A percentile compares a stretch with the other conserved stretches of the same genome.
These are phyloP conservation scores for Salvia rosmarinus DNA, from an alignment of 257 asterid species.

Conservation along the genomic window DNA sequence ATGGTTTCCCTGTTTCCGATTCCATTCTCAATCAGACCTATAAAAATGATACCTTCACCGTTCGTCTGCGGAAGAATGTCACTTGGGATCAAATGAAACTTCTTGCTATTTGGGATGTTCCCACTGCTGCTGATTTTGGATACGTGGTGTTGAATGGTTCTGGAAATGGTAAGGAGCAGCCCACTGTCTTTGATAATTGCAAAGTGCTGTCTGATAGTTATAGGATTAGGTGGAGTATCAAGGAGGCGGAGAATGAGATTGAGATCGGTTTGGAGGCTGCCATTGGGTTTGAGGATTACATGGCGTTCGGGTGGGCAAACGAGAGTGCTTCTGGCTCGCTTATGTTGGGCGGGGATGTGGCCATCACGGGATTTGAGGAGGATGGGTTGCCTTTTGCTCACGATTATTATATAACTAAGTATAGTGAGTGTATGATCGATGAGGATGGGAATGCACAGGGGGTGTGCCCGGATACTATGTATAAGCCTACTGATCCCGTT, in stretches of 20 bases:
- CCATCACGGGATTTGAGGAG: slow-evolving; percentile 75
- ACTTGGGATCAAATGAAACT: slow-evolving; percentile 84
- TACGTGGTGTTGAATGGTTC: slow-evolving; percentile 59
- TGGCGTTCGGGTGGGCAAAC: slow-evolving; percentile 98
- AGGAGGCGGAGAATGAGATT: slow-evolving; percentile 45
- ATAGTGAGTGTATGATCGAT: slow-evolving; percentile 73
- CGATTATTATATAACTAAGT: slow-evolving; percentile 78
- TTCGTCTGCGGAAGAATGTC: slow-evolving; percentile 60
- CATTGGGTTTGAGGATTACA: slow-evolving; percentile 61
- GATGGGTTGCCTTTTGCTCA: slow-evolving; percentile 78
- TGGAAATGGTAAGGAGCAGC: slow-evolving; percentile 38
- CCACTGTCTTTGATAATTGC: slow-evolving; percentile 76
- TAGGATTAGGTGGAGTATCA: slow-evolving; percentile 81
- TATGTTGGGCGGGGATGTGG: slow-evolving; percentile 93
- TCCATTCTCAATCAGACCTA: slow-evolving; percentile 64
- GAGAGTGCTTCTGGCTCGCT: slow-evolving; percentile 62
- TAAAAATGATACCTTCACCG: slow-evolving; percentile 69
- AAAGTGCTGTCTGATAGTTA: slow-evolving; percentile 63
- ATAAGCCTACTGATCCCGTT: slow-evolving; percentile 47
- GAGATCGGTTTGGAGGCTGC: slow-evolving; percentile 95
- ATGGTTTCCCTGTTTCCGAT: slow-evolving; percentile 74
- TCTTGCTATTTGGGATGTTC: slow-evolving; percentile 79
- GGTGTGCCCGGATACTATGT: slow-evolving; percentile 83
- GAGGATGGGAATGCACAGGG: slow-evolving; percentile 71
- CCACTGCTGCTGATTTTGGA: slow-evolving; percentile 92